Evolutionary conservation across 495 filamentous ascomycete species (phyloP), one percentile per base, ranked within the genome.

Genomic region (Penicillium steckii): DNA sequence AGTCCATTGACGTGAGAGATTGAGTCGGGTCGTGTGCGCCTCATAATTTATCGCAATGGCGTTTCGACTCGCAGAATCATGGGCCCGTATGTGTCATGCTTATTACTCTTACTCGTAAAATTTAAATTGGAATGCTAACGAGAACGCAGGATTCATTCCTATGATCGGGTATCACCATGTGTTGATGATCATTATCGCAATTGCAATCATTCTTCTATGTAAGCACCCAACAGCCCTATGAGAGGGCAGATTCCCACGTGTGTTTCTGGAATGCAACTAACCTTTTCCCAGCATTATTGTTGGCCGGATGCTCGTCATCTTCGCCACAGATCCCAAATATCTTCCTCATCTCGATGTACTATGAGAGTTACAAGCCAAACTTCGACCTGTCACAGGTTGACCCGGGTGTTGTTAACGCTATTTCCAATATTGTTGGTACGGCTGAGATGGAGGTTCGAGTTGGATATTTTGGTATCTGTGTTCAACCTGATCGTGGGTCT

Each of bases 101-200:
- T 5, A 29, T 29, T 5, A 6, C 12, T 6, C 27, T 12, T 29
- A 29, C 12, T 12, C 6, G 5, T 12, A 13, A 10, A 37, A 32
- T 15, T 13, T 32, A 37, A 33, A 21, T 4, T 1, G 37, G 5
- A 25, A 53, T 48, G 41, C 67, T 60, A 46, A 50, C 27, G 29
- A 25, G 10, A 24, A 29, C 29, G 1, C 59, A 96, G 91, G 90
- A 61, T 83, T 93, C 63, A 80, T 97, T 74, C 93, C 94, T 52
- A 90, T 96, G 74, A 84, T 99, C 53, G 94, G 95, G 55, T 99
- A 97, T 72, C 94, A 99, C 73, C 94, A 99, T 82, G 88, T 97
- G 41, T 80, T 99, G 58, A 97, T 99, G 94, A 88, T 97, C 58
- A 73, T 99, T 45, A 96, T 98, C 62, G 91, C 90, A 30, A 78